Base-by-base conservation (phyloP, 208 protist species). In the Wallacemonas collosoma region DNA sequence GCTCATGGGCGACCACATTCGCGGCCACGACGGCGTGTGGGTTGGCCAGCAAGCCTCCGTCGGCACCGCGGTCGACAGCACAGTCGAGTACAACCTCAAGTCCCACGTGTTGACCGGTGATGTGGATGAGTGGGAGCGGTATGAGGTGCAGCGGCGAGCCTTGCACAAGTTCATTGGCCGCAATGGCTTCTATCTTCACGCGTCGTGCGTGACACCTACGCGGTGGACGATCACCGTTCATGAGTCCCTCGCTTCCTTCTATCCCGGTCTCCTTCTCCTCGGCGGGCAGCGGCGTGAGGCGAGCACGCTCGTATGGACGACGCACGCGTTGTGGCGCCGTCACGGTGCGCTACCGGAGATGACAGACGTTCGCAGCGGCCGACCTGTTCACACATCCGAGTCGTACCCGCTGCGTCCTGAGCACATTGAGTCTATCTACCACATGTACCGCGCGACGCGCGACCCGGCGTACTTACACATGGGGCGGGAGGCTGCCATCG, bases 61-160 rank as follows among this genome's bases (percentile, higher is more conserved):
- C n/a, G 94, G 93, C 15, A 82, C 86, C 2, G 74, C 62, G 12
- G 70, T 87, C 11, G 95, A 98, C 69, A 90, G 80, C 64, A 94
- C 82, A 36, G 89, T 88, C 75, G 95, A 98, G 72, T 98, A 98
- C 73, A 61, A 95, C 11, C 73, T 97, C 36, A 98, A 98, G 72
- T 54, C 76, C 6, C 78, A 88, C 40, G 73, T 90, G 12, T 65
- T 94, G 11, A 85, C 90, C 39, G 85, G 88, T 14, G 77, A 90
- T n/a, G 67, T 76, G 63, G 82, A 12, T 47, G 71, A 51, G 76
- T 82, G 43, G 87, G 79, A 64, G 85, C 85, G 35, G 66, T 95
- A 79, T 14, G 88, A 87, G 71, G 45, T 68, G 11, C 38, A 56
- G 48, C 58, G 71, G 12, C 57, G 71, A 35, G 72, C 78, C 3